Conservation (phyloP, 1,284 basidiomycete species). For the Sanghuangporus weigelae region DNA sequence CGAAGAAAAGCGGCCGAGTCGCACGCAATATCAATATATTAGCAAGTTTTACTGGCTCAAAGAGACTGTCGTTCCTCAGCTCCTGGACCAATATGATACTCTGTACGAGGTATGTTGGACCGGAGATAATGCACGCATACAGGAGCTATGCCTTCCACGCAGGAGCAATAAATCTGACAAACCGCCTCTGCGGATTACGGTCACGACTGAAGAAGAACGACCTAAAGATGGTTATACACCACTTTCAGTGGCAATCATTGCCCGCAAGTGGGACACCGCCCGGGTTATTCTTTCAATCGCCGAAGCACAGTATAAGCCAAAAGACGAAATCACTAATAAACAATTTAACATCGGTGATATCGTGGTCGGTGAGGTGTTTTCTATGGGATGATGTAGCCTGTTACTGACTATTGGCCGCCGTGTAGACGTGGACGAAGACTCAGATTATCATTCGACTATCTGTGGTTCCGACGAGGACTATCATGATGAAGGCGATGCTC, state of each 20-base stretch:
- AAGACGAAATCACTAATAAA: constrained; percentile 26
- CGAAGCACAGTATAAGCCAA: constrained; percentile 43
- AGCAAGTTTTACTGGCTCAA: background rate
- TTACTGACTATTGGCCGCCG: background rate
- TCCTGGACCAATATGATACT: constrained; percentile 10
- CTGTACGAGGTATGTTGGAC: constrained; percentile 44
- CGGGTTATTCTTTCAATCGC: constrained; percentile 48
- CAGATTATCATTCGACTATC: constrained; percentile 29
- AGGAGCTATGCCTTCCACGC: constrained; percentile 42
- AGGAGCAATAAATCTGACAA: constrained; percentile 25
- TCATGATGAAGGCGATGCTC: constrained; percentile 23
- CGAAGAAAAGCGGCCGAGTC: background rate
- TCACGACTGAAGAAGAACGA: constrained; percentile 15
- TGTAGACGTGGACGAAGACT: constrained; percentile 30
- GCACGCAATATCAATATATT: background rate
- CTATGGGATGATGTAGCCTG: background rate
- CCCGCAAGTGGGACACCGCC: constrained; percentile 49
- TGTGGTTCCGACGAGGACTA: constrained; percentile 28
- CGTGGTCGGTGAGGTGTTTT: constrained; percentile 29
- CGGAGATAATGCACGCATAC: constrained; percentile 44
- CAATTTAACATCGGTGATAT: constrained; percentile 32
- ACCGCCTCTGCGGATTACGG: constrained; percentile 40
- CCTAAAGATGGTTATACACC: constrained; percentile 36
- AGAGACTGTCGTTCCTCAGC: constrained; percentile 2
- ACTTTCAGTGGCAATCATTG: constrained; percentile 40